Evolutionary conservation across 2,329 filamentous ascomycete genomes (phyloP), one percentile per base, ranked within the genome.

Genomic region (Pseudogymnoascus destructans): DNA sequence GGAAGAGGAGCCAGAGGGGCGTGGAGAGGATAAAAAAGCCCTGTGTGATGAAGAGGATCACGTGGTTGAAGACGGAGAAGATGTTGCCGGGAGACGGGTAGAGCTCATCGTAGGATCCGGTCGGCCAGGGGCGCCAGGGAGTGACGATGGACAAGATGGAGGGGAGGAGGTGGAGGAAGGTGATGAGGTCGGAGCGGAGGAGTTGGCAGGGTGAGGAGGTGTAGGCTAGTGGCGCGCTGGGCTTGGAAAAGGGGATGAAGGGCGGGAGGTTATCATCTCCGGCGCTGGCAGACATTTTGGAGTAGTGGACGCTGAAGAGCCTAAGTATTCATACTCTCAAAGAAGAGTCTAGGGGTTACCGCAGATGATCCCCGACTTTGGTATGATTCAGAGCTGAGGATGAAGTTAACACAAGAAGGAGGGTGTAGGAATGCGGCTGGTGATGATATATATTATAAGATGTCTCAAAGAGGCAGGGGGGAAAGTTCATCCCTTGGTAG

Each of bases 41-140:
- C 70, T 89, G 85, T n/a, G 80, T 66, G 9, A 84, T 57, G 27
- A 77, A 66, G 3, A 89, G 74, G 38, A 86, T 57, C 2, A 73
- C 30, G 64, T 90, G 86, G 5, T 86, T 66, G 13, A 70, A 65
- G 19, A 88, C 68, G 59, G 77, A 79, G 63, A 75, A 76, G 0
- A 82, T 32, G 63, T 89, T 89, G 42, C 71, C 68, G 11, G 65
- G 60, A 0, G 79, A 84, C 1, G 76, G 76, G 60, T 82, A 78
- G 15, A 89, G 72, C 71, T 91, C 87, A 64, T 84, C 82, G 52
- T 86, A 72, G 55, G 74, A 64, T 11, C 73, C 78, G 1, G 79
- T 79, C 40, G 74, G 73, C 58, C 72, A 72, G 1, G 82, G 77
- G 11, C 67, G 69, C 6, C 84, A 46, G 0, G 85, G 85, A 63